Evolutionary conservation across 306 rosid genomes (phyloP).

Genomic region (Cicer cuneatum): DNA sequence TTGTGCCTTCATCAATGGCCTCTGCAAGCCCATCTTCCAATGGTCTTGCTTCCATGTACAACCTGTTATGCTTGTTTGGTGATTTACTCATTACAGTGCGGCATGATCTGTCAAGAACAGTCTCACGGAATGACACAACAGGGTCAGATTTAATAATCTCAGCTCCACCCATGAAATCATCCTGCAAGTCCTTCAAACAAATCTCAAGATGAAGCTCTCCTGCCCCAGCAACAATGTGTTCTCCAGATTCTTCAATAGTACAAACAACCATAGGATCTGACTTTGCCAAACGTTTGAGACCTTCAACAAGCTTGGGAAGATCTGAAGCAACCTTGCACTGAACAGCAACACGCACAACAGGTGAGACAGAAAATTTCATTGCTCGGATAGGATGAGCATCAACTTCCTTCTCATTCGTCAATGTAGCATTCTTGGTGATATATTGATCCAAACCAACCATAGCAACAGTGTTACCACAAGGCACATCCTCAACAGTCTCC

Average conservation of each 20-base stretch:
- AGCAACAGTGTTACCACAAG: conserved; percentile 94
- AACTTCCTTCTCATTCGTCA: conserved; percentile 85
- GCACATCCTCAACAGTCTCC: conserved; percentile 92
- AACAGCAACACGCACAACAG: conserved; percentile 90
- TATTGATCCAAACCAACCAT: conserved; percentile 90
- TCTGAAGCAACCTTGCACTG: conserved; percentile 96
- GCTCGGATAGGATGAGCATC: conserved; percentile 94
- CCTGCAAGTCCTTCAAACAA: conserved; percentile 88
- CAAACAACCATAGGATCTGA: conserved; percentile 96
- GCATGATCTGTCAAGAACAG: conserved; percentile 73
- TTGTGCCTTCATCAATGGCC: conserved; percentile 78
- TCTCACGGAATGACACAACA: conserved; percentile 89
- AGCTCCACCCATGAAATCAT: conserved; percentile 90
- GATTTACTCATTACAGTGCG: conserved; percentile 93
- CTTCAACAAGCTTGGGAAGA: conserved; percentile 96
- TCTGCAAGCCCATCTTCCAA: conserved; percentile 74
- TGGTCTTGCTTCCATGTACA: conserved; percentile 80
- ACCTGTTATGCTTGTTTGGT: conserved; percentile 87
- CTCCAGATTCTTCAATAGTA: conserved; percentile 83
- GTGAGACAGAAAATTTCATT: conserved; percentile 93
- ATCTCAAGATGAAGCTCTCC: conserved; percentile 96
- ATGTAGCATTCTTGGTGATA: conserved; percentile 90
- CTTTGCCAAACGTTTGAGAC: conserved; percentile 82
- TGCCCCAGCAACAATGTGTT: conserved; percentile 94
- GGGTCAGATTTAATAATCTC: conserved; percentile 86